Evolutionary conservation across 805 yeast genomes (phyloP).

Genomic region (Teunomyces stri): DNA sequence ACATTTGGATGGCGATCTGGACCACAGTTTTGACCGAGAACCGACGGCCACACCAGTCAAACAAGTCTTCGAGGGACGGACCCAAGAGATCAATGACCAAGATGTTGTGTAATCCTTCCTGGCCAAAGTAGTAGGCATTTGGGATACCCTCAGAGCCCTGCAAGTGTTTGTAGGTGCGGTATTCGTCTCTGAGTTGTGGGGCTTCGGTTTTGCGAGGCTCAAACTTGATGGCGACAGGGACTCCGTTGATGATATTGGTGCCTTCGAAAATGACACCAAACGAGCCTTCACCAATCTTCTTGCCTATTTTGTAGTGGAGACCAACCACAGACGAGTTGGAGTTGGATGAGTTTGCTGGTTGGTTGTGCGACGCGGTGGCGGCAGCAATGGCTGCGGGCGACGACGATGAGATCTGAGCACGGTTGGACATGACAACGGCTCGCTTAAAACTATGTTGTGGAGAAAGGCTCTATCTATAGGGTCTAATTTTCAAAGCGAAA

Average conservation of each 20-base stretch:
- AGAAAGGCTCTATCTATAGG: not conserved
- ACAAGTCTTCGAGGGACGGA: constrained; percentile 78
- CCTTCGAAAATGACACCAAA: constrained; percentile 86
- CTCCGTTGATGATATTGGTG: constrained; percentile 62
- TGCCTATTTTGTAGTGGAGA: constrained; percentile 73
- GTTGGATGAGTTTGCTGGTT: constrained; percentile 15
- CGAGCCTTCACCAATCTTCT: constrained; percentile 85
- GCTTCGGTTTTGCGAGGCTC: constrained; percentile 81
- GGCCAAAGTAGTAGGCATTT: constrained; percentile 81
- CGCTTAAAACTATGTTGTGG: not conserved
- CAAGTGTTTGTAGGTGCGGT: constrained; percentile 70
- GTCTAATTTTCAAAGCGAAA: not conserved
- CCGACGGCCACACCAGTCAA: constrained; percentile 84
- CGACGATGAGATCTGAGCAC: constrained; percentile 24
- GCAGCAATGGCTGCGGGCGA: constrained; percentile 42
- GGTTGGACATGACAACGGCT: constrained; percentile 19
- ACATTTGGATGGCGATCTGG: constrained; percentile 76
- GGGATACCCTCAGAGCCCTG: constrained; percentile 73
- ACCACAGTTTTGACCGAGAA: constrained; percentile 72
- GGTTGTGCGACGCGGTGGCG: constrained; percentile 33
- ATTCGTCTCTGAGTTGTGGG: constrained; percentile 80
- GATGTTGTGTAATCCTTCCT: constrained; percentile 78
- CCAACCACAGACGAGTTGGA: constrained; percentile 48
- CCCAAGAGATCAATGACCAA: constrained; percentile 74
- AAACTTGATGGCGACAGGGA: constrained; percentile 73